These are phyloP conservation scores for Claviceps digitariae DNA, from an alignment of 2,329 filamentous ascomycete species.

Conservation along the genomic window DNA sequence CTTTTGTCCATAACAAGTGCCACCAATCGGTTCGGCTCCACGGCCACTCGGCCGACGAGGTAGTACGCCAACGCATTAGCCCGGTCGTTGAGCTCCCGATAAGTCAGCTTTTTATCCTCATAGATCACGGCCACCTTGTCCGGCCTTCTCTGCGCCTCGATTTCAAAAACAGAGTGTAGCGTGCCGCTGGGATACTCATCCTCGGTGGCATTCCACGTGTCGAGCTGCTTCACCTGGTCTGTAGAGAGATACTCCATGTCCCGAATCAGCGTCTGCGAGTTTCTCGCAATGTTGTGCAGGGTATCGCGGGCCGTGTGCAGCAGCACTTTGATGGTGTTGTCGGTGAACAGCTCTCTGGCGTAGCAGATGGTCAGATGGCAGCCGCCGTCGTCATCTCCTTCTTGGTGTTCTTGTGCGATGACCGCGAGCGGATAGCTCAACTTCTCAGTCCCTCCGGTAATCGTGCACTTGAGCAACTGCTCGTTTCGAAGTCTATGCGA, in stretches of 20 bases:
- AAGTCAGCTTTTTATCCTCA: neutral
- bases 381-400: neutral
- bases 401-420: neutral
- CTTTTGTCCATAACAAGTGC: conserved; percentile 1
- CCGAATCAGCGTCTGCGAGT: neutral
- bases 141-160: neutral
- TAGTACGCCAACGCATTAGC: neutral
- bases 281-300: neutral
- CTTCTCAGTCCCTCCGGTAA: neutral
- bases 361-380: conserved; percentile 1
- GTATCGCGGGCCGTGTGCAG: neutral
- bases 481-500: neutral
- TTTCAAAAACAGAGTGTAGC: neutral
- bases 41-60: neutral
- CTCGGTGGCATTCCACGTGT: neutral
- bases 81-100: neutral
- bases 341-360: neutral
- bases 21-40: neutral
- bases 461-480: neutral
- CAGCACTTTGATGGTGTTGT: neutral
- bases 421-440: conserved; percentile 1
- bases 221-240: neutral
- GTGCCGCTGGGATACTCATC: conserved; percentile 1
- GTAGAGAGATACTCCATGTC: neutral
- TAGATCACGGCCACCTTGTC: conserved; percentile 1